A percentile compares a stretch with the other conserved stretches of the same genome.
Conservation (phyloP, 768 basidiomycete genomes). For the Boletus speciosus region DNA sequence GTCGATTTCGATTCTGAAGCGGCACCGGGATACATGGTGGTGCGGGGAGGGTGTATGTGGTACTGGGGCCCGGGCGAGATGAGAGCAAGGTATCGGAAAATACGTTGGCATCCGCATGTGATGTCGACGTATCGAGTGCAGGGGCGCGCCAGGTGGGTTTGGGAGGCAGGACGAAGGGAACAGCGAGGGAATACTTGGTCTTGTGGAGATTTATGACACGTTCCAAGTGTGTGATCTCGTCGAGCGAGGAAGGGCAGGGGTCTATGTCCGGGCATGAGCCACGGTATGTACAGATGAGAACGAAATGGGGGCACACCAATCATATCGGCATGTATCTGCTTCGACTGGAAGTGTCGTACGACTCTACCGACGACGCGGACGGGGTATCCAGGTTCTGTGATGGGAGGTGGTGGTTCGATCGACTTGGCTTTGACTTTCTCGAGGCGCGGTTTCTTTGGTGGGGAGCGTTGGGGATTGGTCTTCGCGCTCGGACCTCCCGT, state of each 20-base stretch:
- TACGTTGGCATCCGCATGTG: conserved; percentile 2
- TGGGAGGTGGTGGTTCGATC: conserved; percentile 30
- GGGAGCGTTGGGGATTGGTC: not conserved
- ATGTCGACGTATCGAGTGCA: not conserved
- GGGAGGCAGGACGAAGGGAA: conserved; percentile 45
- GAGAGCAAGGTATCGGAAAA: conserved; percentile 16
- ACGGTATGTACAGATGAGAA: not conserved
- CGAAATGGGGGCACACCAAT: conserved; percentile 42
- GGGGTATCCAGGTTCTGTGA: conserved; percentile 45
- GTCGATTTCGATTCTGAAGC: conserved; percentile 8
- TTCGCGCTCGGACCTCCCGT: conserved; percentile 3
- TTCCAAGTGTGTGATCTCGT: conserved; percentile 58
- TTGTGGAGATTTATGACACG: conserved; percentile 51
- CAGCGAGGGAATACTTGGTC: conserved; percentile 43
- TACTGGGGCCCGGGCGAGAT: not conserved
- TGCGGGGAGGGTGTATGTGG: conserved; percentile 7
- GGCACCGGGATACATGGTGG: conserved; percentile 13
- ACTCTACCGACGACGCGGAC: conserved; percentile 50
- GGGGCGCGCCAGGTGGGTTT: conserved; percentile 9
- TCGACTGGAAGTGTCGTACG: conserved; percentile 35
- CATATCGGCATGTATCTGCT: conserved; percentile 45
- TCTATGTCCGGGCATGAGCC: conserved; percentile 29
- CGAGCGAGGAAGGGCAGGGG: conserved; percentile 47
- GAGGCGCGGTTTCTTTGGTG: conserved; percentile 17
- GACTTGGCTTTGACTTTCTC: conserved; percentile 4